These are phyloP conservation scores for Colletotrichum simmondsii DNA, from an alignment of 2,329 filamentous ascomycete species.

Conservation along the genomic window DNA sequence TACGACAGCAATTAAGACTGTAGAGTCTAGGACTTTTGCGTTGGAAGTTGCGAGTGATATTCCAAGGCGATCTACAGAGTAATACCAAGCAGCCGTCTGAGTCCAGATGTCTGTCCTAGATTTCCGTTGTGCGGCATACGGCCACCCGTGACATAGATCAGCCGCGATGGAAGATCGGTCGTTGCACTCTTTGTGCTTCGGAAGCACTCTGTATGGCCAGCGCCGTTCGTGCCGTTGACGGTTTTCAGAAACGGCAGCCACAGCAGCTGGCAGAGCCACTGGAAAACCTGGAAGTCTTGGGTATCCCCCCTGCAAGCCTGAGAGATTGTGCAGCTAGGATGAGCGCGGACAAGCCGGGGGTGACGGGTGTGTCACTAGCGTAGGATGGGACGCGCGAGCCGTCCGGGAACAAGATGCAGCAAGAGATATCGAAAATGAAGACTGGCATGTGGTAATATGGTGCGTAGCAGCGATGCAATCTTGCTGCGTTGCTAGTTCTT, in stretches of 20 bases:
- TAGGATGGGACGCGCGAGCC: background rate
- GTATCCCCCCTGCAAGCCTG: conserved; percentile 23
- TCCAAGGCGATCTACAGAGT: background rate
- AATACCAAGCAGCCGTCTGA: conserved; percentile 9
- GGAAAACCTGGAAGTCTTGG: conserved; percentile 19
- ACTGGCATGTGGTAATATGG: conserved; percentile 27
- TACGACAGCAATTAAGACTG: background rate
- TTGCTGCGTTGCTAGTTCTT: background rate
- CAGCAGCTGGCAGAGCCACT: background rate
- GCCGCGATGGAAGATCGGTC: background rate
- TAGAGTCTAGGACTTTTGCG: too few relatives aligned
- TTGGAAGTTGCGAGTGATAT: background rate
- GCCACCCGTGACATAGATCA: conserved; percentile 3
- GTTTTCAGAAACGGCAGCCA: conserved; percentile 30
- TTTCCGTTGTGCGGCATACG: background rate
- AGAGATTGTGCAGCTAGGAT: conserved; percentile 22
- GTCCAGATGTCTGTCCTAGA: background rate
- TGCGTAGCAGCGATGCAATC: conserved; percentile 6
- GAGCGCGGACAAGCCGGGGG: conserved; percentile 23
- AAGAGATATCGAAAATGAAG: conserved; percentile 28
- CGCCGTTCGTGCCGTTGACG: conserved; percentile 22
- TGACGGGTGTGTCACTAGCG: conserved; percentile 13
- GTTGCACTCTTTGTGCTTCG: background rate
- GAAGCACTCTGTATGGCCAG: conserved; percentile 16
- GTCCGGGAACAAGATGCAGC: conserved; percentile 1